phyloP scores from a whole-genome alignment of 2,329 filamentous ascomycete species.

The Apiospora kogelbergensis region DNA sequence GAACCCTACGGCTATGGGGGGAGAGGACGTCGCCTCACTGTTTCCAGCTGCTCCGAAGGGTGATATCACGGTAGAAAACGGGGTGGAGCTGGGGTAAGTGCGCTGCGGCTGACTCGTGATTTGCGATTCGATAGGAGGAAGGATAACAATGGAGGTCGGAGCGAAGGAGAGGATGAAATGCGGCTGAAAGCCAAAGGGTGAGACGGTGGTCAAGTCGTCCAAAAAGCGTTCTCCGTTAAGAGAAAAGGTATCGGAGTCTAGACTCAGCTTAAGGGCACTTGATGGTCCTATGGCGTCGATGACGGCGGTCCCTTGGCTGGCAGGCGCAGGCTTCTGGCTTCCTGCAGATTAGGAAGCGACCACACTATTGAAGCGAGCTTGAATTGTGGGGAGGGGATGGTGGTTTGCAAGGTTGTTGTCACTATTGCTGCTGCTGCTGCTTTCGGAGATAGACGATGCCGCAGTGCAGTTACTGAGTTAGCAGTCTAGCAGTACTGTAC shows the following conservation, averaged over 20 bases:
- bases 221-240: neutral
- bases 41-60: neutral
- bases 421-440: neutral
- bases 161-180: neutral
- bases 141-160: neutral
- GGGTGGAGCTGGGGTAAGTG: conserved; percentile 5
- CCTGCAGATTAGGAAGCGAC: conserved; percentile 1
- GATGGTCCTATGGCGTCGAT: neutral
- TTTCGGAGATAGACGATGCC: neutral
- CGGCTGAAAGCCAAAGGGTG: neutral
- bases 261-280: neutral
- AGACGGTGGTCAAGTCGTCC: neutral
- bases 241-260: neutral
- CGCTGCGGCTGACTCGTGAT: neutral
- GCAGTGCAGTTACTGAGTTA: no score
- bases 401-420: conserved; percentile 6
- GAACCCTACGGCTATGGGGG: neutral
- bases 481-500: neutral
- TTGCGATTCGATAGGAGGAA: neutral
- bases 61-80: conserved; percentile 9
- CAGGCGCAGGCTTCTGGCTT: neutral
- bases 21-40: neutral
- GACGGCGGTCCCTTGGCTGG: neutral
- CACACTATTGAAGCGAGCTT: conserved; percentile 10
- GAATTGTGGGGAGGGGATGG: conserved; percentile 4